These are phyloP conservation scores for Leishmania tropica DNA, from an alignment of 208 protist genomes.

Conservation along the genomic window DNA sequence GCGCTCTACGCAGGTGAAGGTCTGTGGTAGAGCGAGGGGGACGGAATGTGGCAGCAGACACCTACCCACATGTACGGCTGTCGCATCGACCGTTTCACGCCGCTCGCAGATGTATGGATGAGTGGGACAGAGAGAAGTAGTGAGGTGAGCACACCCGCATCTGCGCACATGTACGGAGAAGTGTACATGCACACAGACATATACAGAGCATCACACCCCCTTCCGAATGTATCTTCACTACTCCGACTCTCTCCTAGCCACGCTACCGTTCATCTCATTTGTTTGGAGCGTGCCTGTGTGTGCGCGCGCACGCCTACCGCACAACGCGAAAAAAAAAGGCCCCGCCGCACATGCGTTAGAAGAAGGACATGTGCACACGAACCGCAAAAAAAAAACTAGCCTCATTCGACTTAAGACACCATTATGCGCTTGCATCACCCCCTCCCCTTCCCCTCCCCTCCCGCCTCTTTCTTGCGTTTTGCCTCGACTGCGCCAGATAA, in stretches of 20 bases:
- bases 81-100: background rate
- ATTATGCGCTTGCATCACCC: background rate
- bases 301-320: too few relatives aligned
- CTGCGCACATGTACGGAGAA: constrained; percentile 1
- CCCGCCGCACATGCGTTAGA: background rate
- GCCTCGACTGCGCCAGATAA: background rate
- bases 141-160: background rate
- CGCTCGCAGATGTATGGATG: background rate
- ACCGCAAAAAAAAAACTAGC: background rate
- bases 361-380: background rate
- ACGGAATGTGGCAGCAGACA: background rate
- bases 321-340: background rate
- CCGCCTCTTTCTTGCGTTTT: background rate
- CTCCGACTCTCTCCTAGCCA: background rate
- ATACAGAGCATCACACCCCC: background rate
- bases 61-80: background rate
- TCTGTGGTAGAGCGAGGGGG: background rate
- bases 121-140: background rate
- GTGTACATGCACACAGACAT: constrained; percentile 3
- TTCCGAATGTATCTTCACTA: background rate
- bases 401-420: background rate
- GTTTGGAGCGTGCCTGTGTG: background rate
- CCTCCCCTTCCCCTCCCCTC: background rate
- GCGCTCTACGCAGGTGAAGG: background rate
- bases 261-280: background rate